These are phyloP conservation scores for Haplosporangium gracile DNA, from an alignment of 192 early-diverging fungal species.

Conservation along the genomic window DNA sequence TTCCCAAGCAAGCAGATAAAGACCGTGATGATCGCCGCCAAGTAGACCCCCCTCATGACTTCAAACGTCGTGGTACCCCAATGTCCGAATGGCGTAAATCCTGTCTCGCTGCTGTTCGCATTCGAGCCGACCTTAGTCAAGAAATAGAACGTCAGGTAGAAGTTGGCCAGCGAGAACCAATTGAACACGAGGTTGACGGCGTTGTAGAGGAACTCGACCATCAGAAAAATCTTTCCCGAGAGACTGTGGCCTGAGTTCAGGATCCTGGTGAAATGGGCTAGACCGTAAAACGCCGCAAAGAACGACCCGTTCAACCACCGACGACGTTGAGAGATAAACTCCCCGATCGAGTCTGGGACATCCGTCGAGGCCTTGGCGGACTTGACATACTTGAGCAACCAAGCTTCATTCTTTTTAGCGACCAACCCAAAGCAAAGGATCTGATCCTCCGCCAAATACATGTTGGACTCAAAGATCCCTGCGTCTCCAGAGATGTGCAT, in stretches of 20 bases:
- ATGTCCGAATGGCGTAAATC: conserved; percentile 66
- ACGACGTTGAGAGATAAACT: conserved; percentile 93
- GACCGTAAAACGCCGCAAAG: conserved; percentile 90
- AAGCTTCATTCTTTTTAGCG: conserved; percentile 82
- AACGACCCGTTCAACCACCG: conserved; percentile 95
- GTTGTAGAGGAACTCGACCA: conserved; percentile 86
- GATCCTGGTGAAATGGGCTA: conserved; percentile 81
- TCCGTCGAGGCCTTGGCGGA: conserved; percentile 90
- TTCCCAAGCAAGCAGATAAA: conserved; percentile 93
- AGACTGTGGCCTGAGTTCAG: conserved; percentile 78
- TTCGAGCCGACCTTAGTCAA: conserved; percentile 57
- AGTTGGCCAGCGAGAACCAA: conserved; percentile 91
- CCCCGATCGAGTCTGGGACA: conserved; percentile 86
- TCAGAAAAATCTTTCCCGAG: conserved; percentile 77
- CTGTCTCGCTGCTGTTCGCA: conserved; percentile 43
- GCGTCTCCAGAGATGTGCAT: conserved; percentile 79
- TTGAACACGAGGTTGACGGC: conserved; percentile 84
- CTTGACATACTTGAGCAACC: conserved; percentile 89
- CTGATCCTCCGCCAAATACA: conserved; percentile 92
- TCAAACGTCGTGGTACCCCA: conserved; percentile 72
- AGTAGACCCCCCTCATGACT: conserved; percentile 79
- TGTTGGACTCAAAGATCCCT: conserved; percentile 87
- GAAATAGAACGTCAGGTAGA: conserved; percentile 89
- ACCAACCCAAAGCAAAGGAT: conserved; percentile 95
- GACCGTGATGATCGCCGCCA: conserved; percentile 80